These are phyloP conservation scores for Kurtzmaniella natalensis DNA, from an alignment of 1,139 yeast species.

Conservation along the genomic window DNA sequence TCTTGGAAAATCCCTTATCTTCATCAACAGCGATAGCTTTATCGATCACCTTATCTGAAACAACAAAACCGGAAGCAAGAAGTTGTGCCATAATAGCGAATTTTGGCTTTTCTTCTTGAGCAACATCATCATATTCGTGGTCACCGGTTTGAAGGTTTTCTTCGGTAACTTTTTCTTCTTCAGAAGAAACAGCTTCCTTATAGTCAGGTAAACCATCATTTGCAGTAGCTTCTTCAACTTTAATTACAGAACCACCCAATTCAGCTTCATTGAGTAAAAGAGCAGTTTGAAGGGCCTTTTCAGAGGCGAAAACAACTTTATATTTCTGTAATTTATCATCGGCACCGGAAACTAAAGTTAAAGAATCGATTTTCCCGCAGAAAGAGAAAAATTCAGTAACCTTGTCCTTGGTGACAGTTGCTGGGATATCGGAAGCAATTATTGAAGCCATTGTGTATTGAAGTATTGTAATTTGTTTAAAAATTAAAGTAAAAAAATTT, in stretches of 20 bases:
- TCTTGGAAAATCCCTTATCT: conserved; percentile 55
- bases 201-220: conserved; percentile 8
- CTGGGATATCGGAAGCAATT: conserved; percentile 59
- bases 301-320: conserved; percentile 50
- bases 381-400: conserved; percentile 68
- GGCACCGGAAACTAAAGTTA: conserved; percentile 26
- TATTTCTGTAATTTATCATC: conserved; percentile 31
- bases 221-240: conserved; percentile 36
- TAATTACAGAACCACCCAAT: conserved; percentile 53
- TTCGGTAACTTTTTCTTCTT: conserved; percentile 19
- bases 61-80: conserved; percentile 64
- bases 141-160: conserved; percentile 25
- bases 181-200: conserved; percentile 15
- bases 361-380: conserved; percentile 62
- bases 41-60: conserved; percentile 59
- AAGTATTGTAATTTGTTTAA: too few relatives aligned
- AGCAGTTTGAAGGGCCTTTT: conserved; percentile 72
- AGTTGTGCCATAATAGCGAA: conserved; percentile 73
- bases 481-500: too few relatives aligned
- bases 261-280: conserved; percentile 70
- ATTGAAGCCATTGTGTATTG: conserved; percentile 40
- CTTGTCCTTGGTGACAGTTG: conserved; percentile 49
- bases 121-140: conserved; percentile 45
- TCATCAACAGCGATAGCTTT: conserved; percentile 61
- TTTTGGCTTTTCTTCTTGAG: conserved; percentile 78